Evolutionary conservation across 768 basidiomycete genomes (phyloP).

Genomic region (Serendipita vermifera): DNA sequence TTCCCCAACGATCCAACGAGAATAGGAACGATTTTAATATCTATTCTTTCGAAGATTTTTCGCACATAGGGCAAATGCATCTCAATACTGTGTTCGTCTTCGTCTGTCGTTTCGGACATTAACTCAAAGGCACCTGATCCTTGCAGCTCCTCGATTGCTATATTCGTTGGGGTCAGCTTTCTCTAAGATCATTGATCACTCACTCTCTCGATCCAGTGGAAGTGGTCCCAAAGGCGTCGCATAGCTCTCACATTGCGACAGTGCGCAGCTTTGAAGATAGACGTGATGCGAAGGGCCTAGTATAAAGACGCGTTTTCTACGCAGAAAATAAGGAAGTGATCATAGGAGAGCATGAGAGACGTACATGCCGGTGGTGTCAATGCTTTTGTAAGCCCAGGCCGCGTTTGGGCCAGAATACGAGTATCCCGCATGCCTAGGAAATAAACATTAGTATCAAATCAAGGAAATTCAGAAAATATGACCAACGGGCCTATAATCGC

Average conservation of each 20-base stretch:
- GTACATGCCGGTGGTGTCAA: constrained; percentile 72
- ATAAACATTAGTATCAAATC: background rate
- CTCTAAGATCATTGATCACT: constrained; percentile 22
- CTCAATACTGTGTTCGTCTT: constrained; percentile 93
- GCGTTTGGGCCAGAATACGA: constrained; percentile 87
- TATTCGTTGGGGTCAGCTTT: background rate
- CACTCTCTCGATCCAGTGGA: constrained; percentile 67
- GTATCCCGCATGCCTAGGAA: constrained; percentile 82
- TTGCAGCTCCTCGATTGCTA: constrained; percentile 56
- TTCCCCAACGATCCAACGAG: constrained; percentile 69
- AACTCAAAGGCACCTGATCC: constrained; percentile 54
- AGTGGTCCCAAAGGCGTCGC: constrained; percentile 77
- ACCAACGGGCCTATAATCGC: constrained; percentile 95
- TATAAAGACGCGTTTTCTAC: constrained; percentile 82
- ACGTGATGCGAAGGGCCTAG: constrained; percentile 93
- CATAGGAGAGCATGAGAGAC: constrained; percentile 20
- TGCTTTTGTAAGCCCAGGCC: constrained; percentile 89
- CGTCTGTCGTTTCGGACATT: constrained; percentile 59
- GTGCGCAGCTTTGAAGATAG: constrained; percentile 74
- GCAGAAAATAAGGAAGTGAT: background rate
- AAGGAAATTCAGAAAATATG: background rate
- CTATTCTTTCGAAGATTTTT: constrained; percentile 62
- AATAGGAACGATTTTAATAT: constrained; percentile 79
- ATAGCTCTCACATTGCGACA: constrained; percentile 66
- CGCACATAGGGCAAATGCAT: constrained; percentile 92